Percentiles rank a stretch among this genome's conserved stretches.
phyloP scores from a whole-genome alignment of 2,329 filamentous ascomycete species.

The Aspergillus sp. region DNA sequence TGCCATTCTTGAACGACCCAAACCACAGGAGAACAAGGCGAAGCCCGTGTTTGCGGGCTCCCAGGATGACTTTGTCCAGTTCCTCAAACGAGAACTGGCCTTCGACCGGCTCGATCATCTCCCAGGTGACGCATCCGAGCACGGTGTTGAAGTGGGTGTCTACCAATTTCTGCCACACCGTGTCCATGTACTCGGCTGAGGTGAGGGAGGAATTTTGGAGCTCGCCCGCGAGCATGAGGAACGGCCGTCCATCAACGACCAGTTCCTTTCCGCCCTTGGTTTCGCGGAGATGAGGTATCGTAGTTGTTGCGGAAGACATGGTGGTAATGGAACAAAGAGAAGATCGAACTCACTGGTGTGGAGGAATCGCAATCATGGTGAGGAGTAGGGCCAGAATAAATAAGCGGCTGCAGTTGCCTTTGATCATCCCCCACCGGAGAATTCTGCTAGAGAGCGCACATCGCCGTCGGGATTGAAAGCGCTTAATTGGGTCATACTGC shows the following conservation, averaged over 20 bases:
- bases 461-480: too few relatives aligned
- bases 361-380: too few relatives aligned
- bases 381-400: too few relatives aligned
- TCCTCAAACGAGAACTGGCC: constrained; percentile 43
- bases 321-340: too few relatives aligned
- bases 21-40: constrained; percentile 48
- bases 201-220: constrained; percentile 49
- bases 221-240: constrained; percentile 46
- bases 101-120: constrained; percentile 47
- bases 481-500: too few relatives aligned
- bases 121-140: constrained; percentile 47
- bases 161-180: constrained; percentile 43
- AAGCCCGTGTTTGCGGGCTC: constrained; percentile 36
- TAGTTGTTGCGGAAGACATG: too few relatives aligned
- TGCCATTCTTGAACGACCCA: constrained; percentile 49
- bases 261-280: constrained; percentile 30
- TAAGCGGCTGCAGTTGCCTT: too few relatives aligned
- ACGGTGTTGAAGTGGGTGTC: constrained; percentile 43
- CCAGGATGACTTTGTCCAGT: constrained; percentile 40
- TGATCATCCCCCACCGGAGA: too few relatives aligned
- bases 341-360: too few relatives aligned
- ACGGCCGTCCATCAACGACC: constrained; percentile 44
- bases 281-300: too few relatives aligned
- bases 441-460: too few relatives aligned
- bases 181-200: constrained; percentile 45